Conservation (phyloP, 164 flowering plant species). For the Umbellularia californica region DNA sequence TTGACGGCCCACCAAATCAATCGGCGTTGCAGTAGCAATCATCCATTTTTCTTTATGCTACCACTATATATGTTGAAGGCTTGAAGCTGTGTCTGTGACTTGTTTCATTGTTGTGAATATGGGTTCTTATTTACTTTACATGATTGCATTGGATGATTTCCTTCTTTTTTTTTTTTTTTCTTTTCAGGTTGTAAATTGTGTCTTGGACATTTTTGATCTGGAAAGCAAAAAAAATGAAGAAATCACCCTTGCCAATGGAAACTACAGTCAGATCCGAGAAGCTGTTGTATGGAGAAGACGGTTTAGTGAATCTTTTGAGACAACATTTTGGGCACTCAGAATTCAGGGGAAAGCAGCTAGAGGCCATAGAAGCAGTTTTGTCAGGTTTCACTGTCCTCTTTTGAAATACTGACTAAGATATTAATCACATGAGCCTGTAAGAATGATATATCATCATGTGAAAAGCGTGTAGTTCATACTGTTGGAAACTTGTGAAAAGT, state of each 20-base stretch:
- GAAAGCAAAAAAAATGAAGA: conserved; percentile 44
- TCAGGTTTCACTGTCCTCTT: conserved; percentile 45
- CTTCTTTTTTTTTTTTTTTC: not conserved
- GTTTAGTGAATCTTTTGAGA: conserved; percentile 63
- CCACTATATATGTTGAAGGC: too few relatives aligned
- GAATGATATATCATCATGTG: not conserved
- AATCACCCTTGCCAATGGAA: conserved; percentile 56
- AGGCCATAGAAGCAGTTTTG: conserved; percentile 81
- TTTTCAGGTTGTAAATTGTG: not conserved
- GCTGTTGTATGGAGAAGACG: conserved; percentile 39
- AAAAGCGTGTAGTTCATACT: not conserved
- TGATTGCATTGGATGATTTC: not conserved
- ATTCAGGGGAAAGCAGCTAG: conserved; percentile 81
- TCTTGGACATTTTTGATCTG: not conserved
- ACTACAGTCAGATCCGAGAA: conserved; percentile 25
- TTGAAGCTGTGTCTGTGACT: too few relatives aligned
- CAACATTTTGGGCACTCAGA: conserved; percentile 82
- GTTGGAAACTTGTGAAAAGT: not conserved
- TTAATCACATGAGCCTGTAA: not conserved
- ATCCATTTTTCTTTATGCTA: too few relatives aligned
- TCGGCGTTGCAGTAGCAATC: not conserved
- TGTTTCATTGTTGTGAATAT: too few relatives aligned
- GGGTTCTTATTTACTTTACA: too few relatives aligned
- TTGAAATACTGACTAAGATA: not conserved
- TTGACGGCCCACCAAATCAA: not conserved